phyloP scores from a whole-genome alignment of 139 green algal species.

The Chlamydomonas applanata region DNA sequence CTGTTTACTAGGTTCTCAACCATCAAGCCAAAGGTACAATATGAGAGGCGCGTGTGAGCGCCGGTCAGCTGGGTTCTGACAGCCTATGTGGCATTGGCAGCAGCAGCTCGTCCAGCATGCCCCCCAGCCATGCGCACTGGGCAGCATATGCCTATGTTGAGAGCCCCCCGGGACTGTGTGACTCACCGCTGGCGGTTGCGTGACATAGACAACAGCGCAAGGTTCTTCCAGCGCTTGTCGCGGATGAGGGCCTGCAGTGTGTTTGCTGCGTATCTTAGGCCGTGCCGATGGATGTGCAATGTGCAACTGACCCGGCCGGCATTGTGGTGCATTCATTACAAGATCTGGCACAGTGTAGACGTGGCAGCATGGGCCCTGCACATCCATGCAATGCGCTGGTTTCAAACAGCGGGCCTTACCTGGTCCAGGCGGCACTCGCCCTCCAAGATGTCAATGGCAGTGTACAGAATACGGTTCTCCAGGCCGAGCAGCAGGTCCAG shows the following conservation, averaged over 20 bases:
- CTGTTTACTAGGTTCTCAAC: too few species aligned
- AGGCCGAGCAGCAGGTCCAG: slow-evolving; percentile 87
- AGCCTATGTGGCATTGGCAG: too few species aligned
- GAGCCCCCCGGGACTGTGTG: not conserved
- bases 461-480: slow-evolving; percentile 89
- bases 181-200: slow-evolving; percentile 56
- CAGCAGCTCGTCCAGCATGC: not conserved
- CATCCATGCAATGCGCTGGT: not conserved
- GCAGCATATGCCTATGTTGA: too few species aligned
- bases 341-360: too few species aligned
- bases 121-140: not conserved
- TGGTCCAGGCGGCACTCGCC: slow-evolving; percentile 73
- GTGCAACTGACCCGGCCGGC: too few species aligned
- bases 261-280: too few species aligned
- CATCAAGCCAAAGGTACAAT: too few species aligned
- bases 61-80: too few species aligned
- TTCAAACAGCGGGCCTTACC: not conserved
- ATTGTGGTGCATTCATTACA: too few species aligned
- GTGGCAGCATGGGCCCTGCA: not conserved
- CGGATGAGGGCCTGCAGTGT: slow-evolving; percentile 80
- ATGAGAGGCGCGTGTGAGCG: too few species aligned
- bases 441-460: slow-evolving; percentile 87
- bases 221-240: slow-evolving; percentile 89
- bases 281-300: too few species aligned
- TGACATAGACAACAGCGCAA: slow-evolving; percentile 77